A percentile compares a stretch with the other conserved stretches of the same genome.
Conservation (phyloP, 495 filamentous ascomycete species). For the Aspergillus baeticus region DNA sequence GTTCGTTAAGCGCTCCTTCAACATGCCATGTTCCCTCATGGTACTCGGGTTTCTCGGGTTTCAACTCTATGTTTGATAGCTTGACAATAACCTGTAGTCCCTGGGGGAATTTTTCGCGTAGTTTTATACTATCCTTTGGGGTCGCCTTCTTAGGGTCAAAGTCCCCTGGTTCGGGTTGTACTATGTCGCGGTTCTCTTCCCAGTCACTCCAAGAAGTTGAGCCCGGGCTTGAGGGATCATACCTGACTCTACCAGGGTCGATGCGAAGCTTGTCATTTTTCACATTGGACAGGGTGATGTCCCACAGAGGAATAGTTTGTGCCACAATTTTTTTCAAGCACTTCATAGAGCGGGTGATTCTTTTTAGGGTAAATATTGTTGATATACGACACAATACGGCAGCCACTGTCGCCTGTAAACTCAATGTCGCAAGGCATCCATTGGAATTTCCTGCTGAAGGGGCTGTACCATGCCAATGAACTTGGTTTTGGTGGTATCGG, state of each 20-base stretch:
- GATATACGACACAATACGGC: conserved; percentile 49
- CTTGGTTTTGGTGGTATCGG: too few relatives aligned
- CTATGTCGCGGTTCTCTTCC: neutral
- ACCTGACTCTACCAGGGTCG: neutral
- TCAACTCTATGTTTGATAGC: conserved; percentile 56
- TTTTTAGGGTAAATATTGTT: conserved; percentile 59
- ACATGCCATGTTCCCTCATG: conserved; percentile 49
- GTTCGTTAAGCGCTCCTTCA: conserved; percentile 49
- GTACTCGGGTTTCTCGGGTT: conserved; percentile 51
- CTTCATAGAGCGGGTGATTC: conserved; percentile 43
- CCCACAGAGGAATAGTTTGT: conserved; percentile 52
- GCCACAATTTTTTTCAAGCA: conserved; percentile 48
- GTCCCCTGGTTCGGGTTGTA: neutral
- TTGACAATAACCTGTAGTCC: conserved; percentile 62
- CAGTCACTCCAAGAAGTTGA: neutral
- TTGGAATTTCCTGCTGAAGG: conserved; percentile 42
- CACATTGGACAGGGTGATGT: conserved; percentile 16
- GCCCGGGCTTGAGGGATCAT: neutral
- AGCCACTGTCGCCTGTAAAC: conserved; percentile 30
- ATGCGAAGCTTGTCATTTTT: neutral
- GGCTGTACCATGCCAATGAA: too few relatives aligned
- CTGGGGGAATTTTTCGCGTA: conserved; percentile 9
- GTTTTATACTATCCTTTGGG: neutral
- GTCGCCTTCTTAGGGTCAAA: neutral
- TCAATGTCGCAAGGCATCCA: conserved; percentile 60